Evolutionary conservation across 1,284 basidiomycete species (phyloP).

Genomic region (Rhodotorula mucilaginosa): DNA sequence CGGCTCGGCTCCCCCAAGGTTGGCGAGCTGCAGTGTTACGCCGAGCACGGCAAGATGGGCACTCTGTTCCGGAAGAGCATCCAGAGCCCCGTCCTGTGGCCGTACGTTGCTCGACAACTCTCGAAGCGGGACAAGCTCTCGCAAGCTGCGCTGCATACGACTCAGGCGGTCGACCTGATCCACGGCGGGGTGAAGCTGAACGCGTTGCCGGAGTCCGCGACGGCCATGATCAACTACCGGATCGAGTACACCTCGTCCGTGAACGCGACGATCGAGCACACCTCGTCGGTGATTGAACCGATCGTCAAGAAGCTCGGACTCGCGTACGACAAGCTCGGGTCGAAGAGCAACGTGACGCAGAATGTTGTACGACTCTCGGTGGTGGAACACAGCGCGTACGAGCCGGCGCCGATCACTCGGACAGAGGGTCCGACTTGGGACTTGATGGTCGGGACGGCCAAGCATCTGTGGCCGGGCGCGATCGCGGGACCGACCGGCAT

Average conservation of each 20-base stretch:
- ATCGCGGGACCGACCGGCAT: slow-evolving; percentile 58
- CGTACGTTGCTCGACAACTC: slow-evolving; percentile 53
- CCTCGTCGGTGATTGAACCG: slow-evolving; percentile 52
- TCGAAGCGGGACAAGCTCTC: slow-evolving; percentile 50
- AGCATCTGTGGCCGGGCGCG: slow-evolving; percentile 50
- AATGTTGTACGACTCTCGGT: slow-evolving; percentile 20
- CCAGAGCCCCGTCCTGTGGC: slow-evolving; percentile 49
- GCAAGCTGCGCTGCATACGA: slow-evolving; percentile 59
- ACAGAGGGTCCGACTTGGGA: slow-evolving; percentile 52
- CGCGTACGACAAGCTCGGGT: slow-evolving; percentile 55
- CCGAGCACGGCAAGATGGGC: slow-evolving; percentile 55
- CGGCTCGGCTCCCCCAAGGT: slow-evolving; percentile 51
- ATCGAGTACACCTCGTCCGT: slow-evolving; percentile 57
- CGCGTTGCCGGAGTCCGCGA: slow-evolving; percentile 35
- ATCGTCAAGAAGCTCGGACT: slow-evolving; percentile 58
- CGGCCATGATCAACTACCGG: slow-evolving; percentile 58
- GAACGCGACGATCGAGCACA: slow-evolving; percentile 53
- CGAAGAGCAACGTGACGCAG: neutral
- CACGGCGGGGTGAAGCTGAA: slow-evolving; percentile 63
- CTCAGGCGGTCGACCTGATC: slow-evolving; percentile 59
- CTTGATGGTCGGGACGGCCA: slow-evolving; percentile 58
- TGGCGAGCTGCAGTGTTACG: slow-evolving; percentile 54
- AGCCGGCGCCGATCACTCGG: slow-evolving; percentile 60
- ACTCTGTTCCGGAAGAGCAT: slow-evolving; percentile 52
- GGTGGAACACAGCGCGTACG: slow-evolving; percentile 50